phyloP scores from a whole-genome alignment of 352 stramenopile genomes.

The Globisporangium lucens region DNA sequence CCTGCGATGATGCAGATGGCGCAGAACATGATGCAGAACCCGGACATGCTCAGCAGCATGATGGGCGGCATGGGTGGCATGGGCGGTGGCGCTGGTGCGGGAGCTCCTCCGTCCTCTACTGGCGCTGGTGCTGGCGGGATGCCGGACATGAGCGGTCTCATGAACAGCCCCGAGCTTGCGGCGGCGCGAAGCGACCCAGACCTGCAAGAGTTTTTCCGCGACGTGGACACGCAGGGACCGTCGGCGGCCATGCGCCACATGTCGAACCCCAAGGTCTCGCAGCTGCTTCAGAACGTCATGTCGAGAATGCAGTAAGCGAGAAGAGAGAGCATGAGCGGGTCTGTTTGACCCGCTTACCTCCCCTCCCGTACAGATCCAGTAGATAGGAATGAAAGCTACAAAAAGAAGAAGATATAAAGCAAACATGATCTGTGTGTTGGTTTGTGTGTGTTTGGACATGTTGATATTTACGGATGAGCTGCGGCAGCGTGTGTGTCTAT shows the following conservation, averaged over 20 bases:
- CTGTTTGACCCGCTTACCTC: not conserved
- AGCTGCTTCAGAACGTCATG: constrained; percentile 78
- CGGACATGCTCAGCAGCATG: constrained; percentile 70
- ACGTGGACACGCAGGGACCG: constrained; percentile 72
- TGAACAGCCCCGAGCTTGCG: constrained; percentile 76
- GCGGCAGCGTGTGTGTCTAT: constrained; percentile 8
- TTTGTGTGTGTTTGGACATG: constrained; percentile 1
- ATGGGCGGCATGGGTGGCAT: constrained; percentile 62
- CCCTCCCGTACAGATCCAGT: not conserved
- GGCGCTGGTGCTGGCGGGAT: constrained; percentile 33
- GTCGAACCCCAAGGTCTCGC: constrained; percentile 84
- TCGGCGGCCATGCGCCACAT: constrained; percentile 84
- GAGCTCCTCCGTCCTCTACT: not conserved
- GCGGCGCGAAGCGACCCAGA: constrained; percentile 71
- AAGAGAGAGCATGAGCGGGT: not conserved
- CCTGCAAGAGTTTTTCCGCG: constrained; percentile 76
- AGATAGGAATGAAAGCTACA: constrained; percentile 6
- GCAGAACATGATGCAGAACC: constrained; percentile 90
- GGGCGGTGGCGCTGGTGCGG: constrained; percentile 28
- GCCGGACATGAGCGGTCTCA: constrained; percentile 63
- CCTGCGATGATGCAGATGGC: constrained; percentile 89
- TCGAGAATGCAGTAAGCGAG: constrained; percentile 42
- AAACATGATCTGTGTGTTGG: constrained; percentile 13
- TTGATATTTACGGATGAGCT: constrained; percentile 9
- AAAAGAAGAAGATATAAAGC: constrained; percentile 1